Evolutionary conservation across 306 rosid genomes (phyloP), one percentile per base, ranked within the genome.

Genomic region (Begonia masoniana): DNA sequence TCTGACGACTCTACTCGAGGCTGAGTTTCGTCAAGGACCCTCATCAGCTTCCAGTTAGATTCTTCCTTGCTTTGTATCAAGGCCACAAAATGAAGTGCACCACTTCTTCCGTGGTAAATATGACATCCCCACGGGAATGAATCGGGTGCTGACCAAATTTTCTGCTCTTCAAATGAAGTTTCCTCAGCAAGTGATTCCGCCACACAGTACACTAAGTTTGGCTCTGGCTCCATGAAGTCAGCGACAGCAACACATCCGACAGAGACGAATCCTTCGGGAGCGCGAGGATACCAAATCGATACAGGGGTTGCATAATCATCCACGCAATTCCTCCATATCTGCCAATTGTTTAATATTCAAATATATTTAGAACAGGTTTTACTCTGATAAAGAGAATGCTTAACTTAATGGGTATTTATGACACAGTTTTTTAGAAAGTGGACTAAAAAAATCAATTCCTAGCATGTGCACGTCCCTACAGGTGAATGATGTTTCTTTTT

Each of bases 291-390:
- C 99, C 96, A 91, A 60, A 91, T 83, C 5, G 99, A 83, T 47
- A 86, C 68, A 8, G 73, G 83, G 56, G 62, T 58, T 17, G 74
- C 49, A 57, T 81, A 91, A 65, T 91, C 99, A 57, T 91, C 94
- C 51, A 54, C 12, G 71, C 94, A 91, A 69, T 83, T 91, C 62
- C 99, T 82, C 99, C 99, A 91, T 48, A 91, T 95, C 97, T 91
- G 73, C 72, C 63, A 11, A 59, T 6, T 35, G 31, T 10, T 15
- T 17, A 43, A 35, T 65, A 10, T 66, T 49, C 52, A 49, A 13
- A 47, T 55, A 55, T 43, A 53, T 45, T 4, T 31, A 31, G 9
- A 31, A 31, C 39, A 31, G 9, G 39, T 5, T 31, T 7, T 31
- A 31, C 39, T 7, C 39, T 31, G 39, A 31, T 31, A 31, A 31